A percentile compares a stretch with the other conserved stretches of the same genome.
These are phyloP conservation scores for Psidium guajava DNA, from an alignment of 345 rosid genomes.

Conservation along the genomic window DNA sequence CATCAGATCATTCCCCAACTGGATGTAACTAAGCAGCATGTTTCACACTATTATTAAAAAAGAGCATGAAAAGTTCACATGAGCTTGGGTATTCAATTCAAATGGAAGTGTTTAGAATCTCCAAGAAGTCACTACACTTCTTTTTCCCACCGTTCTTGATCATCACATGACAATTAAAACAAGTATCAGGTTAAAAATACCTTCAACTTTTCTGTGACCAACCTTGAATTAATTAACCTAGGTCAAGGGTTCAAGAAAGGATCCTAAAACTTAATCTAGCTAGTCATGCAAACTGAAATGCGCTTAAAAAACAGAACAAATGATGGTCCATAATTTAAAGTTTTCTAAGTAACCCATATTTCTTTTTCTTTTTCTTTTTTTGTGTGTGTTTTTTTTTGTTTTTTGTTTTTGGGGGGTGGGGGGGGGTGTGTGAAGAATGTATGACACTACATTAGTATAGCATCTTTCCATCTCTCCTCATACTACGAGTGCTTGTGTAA, in stretches of 20 bases:
- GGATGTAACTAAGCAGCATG: neutral
- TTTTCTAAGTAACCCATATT: neutral
- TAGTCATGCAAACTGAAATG: neutral
- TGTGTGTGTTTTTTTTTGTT: too few relatives aligned
- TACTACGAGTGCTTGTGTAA: neutral
- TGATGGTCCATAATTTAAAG: neutral
- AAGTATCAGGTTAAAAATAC: neutral
- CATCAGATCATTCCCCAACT: neutral
- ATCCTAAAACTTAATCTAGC: neutral
- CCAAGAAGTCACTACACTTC: neutral
- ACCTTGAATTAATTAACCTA: neutral
- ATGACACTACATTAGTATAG: neutral
- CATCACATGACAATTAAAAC: neutral
- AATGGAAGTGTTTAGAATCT: neutral
- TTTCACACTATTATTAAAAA: neutral
- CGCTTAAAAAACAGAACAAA: neutral
- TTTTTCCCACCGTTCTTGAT: neutral
- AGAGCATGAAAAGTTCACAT: neutral
- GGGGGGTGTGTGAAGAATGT: too few relatives aligned
- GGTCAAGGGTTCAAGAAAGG: neutral
- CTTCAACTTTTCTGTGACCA: neutral
- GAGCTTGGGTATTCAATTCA: neutral
- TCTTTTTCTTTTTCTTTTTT: too few relatives aligned
- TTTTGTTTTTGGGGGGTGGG: too few relatives aligned
- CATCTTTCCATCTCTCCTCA: neutral